Evolutionary conservation across 202 grass and related monocot genomes (phyloP).

Genomic region (Eragrostis tef): DNA sequence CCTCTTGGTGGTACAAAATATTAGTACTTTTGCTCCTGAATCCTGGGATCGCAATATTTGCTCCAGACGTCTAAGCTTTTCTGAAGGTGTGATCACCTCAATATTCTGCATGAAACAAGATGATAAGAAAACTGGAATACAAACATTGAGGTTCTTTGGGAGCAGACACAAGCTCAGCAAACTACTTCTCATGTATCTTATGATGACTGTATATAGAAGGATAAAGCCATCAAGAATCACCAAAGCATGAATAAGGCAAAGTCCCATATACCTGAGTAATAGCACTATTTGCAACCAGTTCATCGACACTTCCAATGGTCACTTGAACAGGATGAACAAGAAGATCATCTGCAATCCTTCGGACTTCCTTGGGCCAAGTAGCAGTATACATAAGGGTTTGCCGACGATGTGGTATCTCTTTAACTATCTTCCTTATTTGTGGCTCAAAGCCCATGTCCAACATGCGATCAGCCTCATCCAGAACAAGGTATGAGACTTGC

Average conservation of each 20-base stretch:
- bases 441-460: slow-evolving; percentile 99
- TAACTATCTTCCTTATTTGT: slow-evolving; percentile 95
- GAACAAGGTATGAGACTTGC: slow-evolving; percentile 93
- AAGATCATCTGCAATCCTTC: slow-evolving; percentile 87
- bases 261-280: slow-evolving; percentile 74
- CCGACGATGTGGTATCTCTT: slow-evolving; percentile 71
- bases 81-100: slow-evolving; percentile 73
- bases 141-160: not conserved
- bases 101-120: slow-evolving; percentile 65
- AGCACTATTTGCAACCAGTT: slow-evolving; percentile 95
- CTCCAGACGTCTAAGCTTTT: slow-evolving; percentile 83
- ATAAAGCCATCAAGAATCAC: slow-evolving; percentile 27
- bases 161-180: not conserved
- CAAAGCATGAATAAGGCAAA: not conserved
- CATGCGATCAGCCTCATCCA: slow-evolving; percentile 98
- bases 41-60: slow-evolving; percentile 93
- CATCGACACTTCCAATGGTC: slow-evolving; percentile 90
- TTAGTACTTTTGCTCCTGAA: slow-evolving; percentile 78
- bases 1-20: slow-evolving; percentile 98
- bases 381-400: slow-evolving; percentile 99
- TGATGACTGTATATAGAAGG: not conserved
- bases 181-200: not conserved
- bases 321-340: slow-evolving; percentile 94
- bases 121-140: slow-evolving; percentile 3
- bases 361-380: slow-evolving; percentile 97